These are phyloP conservation scores for Colletotrichum ledebouriae DNA, from an alignment of 2,329 filamentous ascomycete species.

Conservation along the genomic window DNA sequence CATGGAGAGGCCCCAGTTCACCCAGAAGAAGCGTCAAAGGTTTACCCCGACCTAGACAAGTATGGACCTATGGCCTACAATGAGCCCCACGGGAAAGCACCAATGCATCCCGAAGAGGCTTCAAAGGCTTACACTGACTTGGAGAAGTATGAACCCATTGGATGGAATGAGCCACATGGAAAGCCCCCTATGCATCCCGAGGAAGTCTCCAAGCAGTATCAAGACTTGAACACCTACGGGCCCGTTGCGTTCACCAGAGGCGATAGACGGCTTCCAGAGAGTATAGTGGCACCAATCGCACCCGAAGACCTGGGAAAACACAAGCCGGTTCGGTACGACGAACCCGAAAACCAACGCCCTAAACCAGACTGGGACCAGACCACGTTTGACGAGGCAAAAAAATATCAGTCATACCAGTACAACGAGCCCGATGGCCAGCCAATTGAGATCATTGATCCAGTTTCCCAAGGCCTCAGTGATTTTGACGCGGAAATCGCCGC, in stretches of 20 bases:
- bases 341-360: slow-evolving; percentile 45
- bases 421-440: slow-evolving; percentile 53
- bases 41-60: slow-evolving; percentile 56
- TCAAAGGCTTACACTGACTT: slow-evolving; percentile 41
- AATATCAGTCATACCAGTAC: slow-evolving; percentile 54
- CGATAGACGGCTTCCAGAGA: slow-evolving; percentile 33
- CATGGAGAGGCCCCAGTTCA: slow-evolving; percentile 49
- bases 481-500: slow-evolving; percentile 56
- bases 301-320: slow-evolving; percentile 36
- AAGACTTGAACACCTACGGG: slow-evolving; percentile 53
- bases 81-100: slow-evolving; percentile 44
- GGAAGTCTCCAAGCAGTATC: slow-evolving; percentile 54
- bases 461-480: slow-evolving; percentile 53
- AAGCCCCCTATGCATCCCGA: slow-evolving; percentile 46
- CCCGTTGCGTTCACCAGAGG: slow-evolving; percentile 46
- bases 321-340: slow-evolving; percentile 32
- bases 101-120: slow-evolving; percentile 30
- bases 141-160: slow-evolving; percentile 40
- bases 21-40: slow-evolving; percentile 53
- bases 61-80: slow-evolving; percentile 49
- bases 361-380: slow-evolving; percentile 53
- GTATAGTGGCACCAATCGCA: slow-evolving; percentile 18
- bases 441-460: slow-evolving; percentile 49
- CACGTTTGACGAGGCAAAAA: slow-evolving; percentile 53
- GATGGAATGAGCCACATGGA: slow-evolving; percentile 46